A percentile compares a stretch with the other conserved stretches of the same genome.
phyloP scores from a whole-genome alignment of 1,284 basidiomycete species.

The Agaricales sp. region DNA sequence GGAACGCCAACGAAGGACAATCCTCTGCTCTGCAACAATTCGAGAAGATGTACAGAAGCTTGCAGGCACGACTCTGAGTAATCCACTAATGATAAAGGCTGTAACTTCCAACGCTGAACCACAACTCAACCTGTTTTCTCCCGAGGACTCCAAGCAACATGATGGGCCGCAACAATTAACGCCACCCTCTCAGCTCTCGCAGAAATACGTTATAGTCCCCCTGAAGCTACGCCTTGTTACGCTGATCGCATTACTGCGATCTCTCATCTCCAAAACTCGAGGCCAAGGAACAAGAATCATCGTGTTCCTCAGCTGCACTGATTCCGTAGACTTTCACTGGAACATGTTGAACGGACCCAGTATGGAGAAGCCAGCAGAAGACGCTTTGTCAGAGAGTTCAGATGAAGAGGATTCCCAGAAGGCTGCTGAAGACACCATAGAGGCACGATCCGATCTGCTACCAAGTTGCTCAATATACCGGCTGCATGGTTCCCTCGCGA shows the following conservation, averaged over 20 bases:
- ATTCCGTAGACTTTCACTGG: conserved; percentile 98
- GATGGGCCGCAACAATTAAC: conserved; percentile 60
- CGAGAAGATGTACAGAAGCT: conserved; percentile 91
- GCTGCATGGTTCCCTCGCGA: conserved; percentile 90
- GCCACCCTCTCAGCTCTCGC: conserved; percentile 90
- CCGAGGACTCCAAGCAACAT: conserved; percentile 11
- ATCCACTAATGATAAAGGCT: conserved; percentile 69
- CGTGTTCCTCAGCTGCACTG: conserved; percentile 94
- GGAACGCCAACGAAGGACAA: conserved; percentile 64
- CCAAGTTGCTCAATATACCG: conserved; percentile 80
- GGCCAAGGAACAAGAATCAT: conserved; percentile 63
- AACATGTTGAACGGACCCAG: conserved; percentile 68
- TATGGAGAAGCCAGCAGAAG: conserved; percentile 45
- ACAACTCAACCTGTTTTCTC: conserved; percentile 6
- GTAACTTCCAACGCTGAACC: conserved; percentile 23
- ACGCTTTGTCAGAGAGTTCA: conserved; percentile 17
- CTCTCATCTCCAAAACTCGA: conserved; percentile 55
- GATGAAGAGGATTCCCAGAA: conserved; percentile 18
- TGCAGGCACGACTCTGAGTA: conserved; percentile 70
- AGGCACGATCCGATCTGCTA: conserved; percentile 64
- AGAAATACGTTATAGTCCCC: conserved; percentile 89
- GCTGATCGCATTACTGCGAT: conserved; percentile 77
- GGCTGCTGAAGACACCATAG: conserved; percentile 23
- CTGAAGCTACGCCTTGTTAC: conserved; percentile 90
- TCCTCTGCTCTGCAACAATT: conserved; percentile 96